phyloP scores from a whole-genome alignment of 1,284 basidiomycete genomes.

The Ganoderma sp. region DNA sequence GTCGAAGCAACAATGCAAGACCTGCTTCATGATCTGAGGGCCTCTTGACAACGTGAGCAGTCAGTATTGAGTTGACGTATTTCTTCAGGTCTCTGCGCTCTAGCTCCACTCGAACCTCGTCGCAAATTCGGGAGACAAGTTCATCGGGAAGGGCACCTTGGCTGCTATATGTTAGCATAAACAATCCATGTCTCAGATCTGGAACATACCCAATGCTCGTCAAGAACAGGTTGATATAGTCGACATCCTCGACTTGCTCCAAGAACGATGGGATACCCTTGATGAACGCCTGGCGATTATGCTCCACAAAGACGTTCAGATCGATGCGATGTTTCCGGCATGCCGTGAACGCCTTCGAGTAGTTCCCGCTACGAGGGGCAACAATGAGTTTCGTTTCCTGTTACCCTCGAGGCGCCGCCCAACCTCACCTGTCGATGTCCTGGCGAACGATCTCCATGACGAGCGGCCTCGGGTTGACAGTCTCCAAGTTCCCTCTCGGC shows the following conservation, averaged over 20 bases:
- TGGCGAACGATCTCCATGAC: slow-evolving; percentile 83
- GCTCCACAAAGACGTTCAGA: slow-evolving; percentile 86
- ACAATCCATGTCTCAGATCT: too few species aligned
- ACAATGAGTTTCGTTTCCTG: slow-evolving; percentile 5
- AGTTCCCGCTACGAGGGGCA: slow-evolving; percentile 57
- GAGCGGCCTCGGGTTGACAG: slow-evolving; percentile 90
- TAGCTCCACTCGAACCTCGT: slow-evolving; percentile 77
- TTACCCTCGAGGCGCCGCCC: background rate
- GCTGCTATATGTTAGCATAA: slow-evolving; percentile 44
- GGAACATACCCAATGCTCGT: slow-evolving; percentile 77
- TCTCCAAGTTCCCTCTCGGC: slow-evolving; percentile 97
- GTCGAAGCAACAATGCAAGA: slow-evolving; percentile 74
- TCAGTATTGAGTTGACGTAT: slow-evolving; percentile 92
- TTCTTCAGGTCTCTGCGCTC: slow-evolving; percentile 74
- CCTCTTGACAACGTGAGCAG: slow-evolving; percentile 90
- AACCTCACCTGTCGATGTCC: slow-evolving; percentile 76
- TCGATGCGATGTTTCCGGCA: slow-evolving; percentile 96
- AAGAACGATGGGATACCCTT: slow-evolving; percentile 70
- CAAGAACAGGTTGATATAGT: slow-evolving; percentile 93
- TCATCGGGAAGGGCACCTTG: slow-evolving; percentile 60
- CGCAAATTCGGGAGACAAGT: slow-evolving; percentile 78
- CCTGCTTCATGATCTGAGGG: slow-evolving; percentile 93
- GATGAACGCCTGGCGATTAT: slow-evolving; percentile 76
- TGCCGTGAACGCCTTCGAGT: slow-evolving; percentile 86
- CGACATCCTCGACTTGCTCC: slow-evolving; percentile 87